A percentile compares a stretch with the other conserved stretches of the same genome.
These are phyloP conservation scores for Acanthamoeba royreba DNA, from an alignment of 208 protist species.

Conservation along the genomic window DNA sequence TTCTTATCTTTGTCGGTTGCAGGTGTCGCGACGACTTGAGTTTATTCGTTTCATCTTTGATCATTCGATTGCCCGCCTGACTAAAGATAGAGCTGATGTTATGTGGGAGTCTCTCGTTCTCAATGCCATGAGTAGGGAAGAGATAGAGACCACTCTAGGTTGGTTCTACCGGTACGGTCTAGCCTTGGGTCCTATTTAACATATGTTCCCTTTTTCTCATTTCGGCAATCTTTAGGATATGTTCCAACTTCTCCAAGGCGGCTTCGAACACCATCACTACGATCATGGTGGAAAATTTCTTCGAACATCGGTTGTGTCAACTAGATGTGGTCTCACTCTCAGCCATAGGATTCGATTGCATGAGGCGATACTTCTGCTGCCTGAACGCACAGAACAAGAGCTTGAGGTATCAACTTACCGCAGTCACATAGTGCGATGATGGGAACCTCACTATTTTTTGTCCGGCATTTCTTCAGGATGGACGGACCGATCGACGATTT, in stretches of 20 bases:
- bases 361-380: background rate
- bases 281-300: background rate
- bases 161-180: background rate
- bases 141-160: background rate
- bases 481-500: background rate
- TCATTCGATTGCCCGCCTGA: background rate
- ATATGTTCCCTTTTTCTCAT: background rate
- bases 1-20: too few species aligned
- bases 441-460: background rate
- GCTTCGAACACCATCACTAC: background rate
- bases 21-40: background rate
- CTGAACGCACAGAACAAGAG: background rate
- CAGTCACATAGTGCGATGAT: background rate
- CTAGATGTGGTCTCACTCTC: background rate
- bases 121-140: background rate
- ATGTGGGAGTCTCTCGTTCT: constrained; percentile 1
- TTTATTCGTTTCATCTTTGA: background rate
- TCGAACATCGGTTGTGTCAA: background rate
- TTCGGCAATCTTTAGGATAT: background rate
- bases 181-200: too few species aligned
- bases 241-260: background rate
- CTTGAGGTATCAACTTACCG: background rate
- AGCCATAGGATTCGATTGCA: background rate
- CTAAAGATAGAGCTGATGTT: background rate
- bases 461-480: background rate